A percentile compares a stretch with the other conserved stretches of the same genome.
These are phyloP conservation scores for Aspergillus fischeri DNA, from an alignment of 2,329 filamentous ascomycete genomes.

Conservation along the genomic window DNA sequence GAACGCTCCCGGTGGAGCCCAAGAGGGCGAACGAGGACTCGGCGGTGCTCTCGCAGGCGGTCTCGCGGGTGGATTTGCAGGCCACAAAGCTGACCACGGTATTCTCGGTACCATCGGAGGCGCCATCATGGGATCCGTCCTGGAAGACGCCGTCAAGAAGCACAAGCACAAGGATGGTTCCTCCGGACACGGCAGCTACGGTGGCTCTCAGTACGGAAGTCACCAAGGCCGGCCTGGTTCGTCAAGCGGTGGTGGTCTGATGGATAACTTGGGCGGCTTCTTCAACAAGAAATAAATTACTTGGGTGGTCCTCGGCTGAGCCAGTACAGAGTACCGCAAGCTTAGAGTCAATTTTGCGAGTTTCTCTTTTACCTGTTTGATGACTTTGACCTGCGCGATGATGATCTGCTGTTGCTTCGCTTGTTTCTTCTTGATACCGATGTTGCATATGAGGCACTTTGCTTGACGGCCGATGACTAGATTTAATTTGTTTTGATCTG, in stretches of 20 bases:
- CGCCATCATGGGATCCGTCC: conserved; percentile 44
- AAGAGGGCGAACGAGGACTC: conserved; percentile 45
- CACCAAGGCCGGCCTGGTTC: conserved; percentile 16
- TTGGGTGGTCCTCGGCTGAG: conserved; percentile 6
- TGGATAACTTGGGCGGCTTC: conserved; percentile 34
- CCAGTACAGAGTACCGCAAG: conserved; percentile 7
- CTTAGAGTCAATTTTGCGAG: not conserved
- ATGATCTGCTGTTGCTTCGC: not conserved
- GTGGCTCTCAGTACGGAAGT: conserved; percentile 19
- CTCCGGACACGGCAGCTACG: conserved; percentile 15
- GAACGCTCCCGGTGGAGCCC: conserved; percentile 33
- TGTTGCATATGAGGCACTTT: conserved; percentile 1
- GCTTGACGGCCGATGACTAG: not conserved
- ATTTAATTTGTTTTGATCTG: not conserved
- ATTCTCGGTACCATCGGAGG: conserved; percentile 47
- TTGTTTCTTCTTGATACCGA: conserved; percentile 6
- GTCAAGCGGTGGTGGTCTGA: conserved; percentile 20
- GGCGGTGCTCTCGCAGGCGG: conserved; percentile 46
- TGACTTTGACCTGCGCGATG: not conserved
- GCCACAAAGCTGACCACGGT: conserved; percentile 47
- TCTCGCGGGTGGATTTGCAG: conserved; percentile 43
- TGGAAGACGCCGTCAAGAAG: conserved; percentile 45
- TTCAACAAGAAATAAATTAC: conserved; percentile 37
- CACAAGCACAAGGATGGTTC: conserved; percentile 34
- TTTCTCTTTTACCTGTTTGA: conserved; percentile 3